Base-by-base conservation (phyloP, 2,329 filamentous ascomycete genomes). In the Pseudopyricularia cyperi region DNA sequence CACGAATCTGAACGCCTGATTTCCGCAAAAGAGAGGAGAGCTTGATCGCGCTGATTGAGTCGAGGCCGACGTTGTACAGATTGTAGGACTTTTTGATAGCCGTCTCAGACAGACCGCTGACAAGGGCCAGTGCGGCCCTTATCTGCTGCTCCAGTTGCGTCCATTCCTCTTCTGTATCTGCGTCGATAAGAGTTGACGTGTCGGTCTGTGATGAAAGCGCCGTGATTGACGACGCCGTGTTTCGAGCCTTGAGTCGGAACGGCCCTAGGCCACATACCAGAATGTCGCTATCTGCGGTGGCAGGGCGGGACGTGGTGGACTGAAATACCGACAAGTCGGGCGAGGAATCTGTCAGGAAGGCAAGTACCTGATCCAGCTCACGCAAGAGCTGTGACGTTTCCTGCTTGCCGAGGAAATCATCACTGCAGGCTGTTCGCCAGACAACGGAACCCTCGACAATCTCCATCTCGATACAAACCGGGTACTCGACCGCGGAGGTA, bases 11-110 rank as follows among this genome's bases (percentile, higher is more conserved):
- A 7, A 95, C 66, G 0, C 73, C 77, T 42, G 73, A 67, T 57
- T 78, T 85, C 42, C 79, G 81, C 4, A 96, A 69, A 7, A 89
- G 70, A 0, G 83, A 77, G 8, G 82, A 80, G 3, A 89, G 81
- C 60, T 93, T 94, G 68, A 96, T 93, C 1, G 89, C 85, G 56
- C 84, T 91, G 64, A 96, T 95, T 0, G 90, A 96, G 63, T 96
- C 90, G 1, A 96, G 77, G 0, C 90, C 90, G 2, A 96, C 74
- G 56, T 93, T 83, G 64, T 93, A 95, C 12, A 95, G 77, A 0
- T 77, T 87, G 50, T 82, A 77, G 1, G 73, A 70, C 52, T 73
- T 74, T 3, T 68, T 65, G 50, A 95, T 85, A 2, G 79, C 71
- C 0, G 71, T 61, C 0, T 51, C 50, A 5, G 81, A 70, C 0